Evolutionary conservation across 2,329 filamentous ascomycete species (phyloP).

Genomic region (Clarireedia sp.): DNA sequence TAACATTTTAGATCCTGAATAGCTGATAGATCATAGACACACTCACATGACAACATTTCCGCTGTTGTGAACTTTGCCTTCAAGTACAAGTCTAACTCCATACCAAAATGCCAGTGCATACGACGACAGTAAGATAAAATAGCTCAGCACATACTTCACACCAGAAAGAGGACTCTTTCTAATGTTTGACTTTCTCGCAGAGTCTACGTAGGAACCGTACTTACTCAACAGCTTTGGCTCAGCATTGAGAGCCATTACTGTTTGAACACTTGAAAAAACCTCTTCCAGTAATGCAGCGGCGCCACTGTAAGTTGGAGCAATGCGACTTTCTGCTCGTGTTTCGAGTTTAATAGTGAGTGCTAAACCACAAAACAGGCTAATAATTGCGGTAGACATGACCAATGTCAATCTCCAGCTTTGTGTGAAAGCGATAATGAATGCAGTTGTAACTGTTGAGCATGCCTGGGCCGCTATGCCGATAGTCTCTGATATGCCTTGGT

Average conservation of each 20-base stretch:
- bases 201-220: background rate
- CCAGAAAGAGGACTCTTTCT: conserved; percentile 4
- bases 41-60: background rate
- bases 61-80: background rate
- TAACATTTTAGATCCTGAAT: too few species aligned
- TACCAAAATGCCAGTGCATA: conserved; percentile 13
- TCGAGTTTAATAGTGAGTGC: conserved; percentile 1
- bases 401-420: conserved; percentile 86
- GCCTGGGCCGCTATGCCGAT: conserved; percentile 67
- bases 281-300: background rate
- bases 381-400: conserved; percentile 70
- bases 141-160: conserved; percentile 2
- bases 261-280: background rate
- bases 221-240: background rate
- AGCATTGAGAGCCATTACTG: background rate
- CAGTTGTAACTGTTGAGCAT: conserved; percentile 71
- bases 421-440: conserved; percentile 79
- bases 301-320: background rate
- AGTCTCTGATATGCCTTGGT: conserved; percentile 56
- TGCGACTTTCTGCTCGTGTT: background rate
- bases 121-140: conserved; percentile 3
- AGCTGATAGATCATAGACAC: too few species aligned
- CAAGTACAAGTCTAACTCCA: conserved; percentile 1
- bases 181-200: background rate
- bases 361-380: conserved; percentile 4